Percentiles rank a stretch among this genome's conserved stretches.
These are phyloP conservation scores for Flaveria sonorensis DNA, from an alignment of 129 eudicot species.

Conservation along the genomic window DNA sequence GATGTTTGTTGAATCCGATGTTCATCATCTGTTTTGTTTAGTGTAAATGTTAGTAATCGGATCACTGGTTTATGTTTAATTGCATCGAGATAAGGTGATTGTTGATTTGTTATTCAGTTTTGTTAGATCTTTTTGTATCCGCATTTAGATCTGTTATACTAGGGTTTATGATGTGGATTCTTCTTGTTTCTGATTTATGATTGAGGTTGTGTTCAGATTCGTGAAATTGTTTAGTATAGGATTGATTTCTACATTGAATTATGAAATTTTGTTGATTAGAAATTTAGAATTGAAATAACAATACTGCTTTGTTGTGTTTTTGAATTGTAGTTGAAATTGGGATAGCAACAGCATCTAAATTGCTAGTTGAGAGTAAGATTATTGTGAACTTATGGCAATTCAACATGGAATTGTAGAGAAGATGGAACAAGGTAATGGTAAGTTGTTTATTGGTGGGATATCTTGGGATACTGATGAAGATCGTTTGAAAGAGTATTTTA, in stretches of 20 bases:
- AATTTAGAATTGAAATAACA: no score
- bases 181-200: constrained; percentile 1
- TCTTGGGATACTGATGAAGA: constrained; percentile 93
- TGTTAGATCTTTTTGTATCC: constrained; percentile 33
- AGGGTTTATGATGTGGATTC: constrained; percentile 16
- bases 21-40: constrained; percentile 13
- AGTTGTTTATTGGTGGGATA: constrained; percentile 86
- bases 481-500: constrained; percentile 68
- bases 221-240: constrained; percentile 1
- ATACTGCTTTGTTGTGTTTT: background rate
- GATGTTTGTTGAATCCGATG: constrained; percentile 51
- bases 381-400: constrained; percentile 34
- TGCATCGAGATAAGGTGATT: constrained; percentile 32
- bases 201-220: constrained; percentile 18
- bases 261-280: background rate
- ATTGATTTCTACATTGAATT: background rate
- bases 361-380: constrained; percentile 14
- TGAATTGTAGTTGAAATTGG: constrained; percentile 27
- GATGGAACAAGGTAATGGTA: constrained; percentile 77
- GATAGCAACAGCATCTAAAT: constrained; percentile 20
- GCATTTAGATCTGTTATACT: constrained; percentile 51
- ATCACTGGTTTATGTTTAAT: constrained; percentile 40
- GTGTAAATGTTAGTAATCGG: constrained; percentile 39
- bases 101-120: background rate
- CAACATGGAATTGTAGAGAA: constrained; percentile 39